Conservation (phyloP, 495 filamentous ascomycete species). For the Aspergillus biplanus region DNA sequence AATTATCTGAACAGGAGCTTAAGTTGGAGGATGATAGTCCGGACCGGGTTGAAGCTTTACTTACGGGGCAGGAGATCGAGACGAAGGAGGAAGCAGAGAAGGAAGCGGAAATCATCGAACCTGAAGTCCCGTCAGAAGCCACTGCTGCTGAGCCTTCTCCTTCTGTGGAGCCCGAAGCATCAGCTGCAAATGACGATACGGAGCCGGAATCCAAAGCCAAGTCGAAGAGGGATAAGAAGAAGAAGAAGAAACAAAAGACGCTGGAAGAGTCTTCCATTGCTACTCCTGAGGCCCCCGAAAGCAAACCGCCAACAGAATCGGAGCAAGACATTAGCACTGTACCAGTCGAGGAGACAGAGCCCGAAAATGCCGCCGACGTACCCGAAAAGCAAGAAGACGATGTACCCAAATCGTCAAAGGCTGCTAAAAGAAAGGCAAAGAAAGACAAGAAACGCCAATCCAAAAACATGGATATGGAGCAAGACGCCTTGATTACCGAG, state of each 20-base stretch:
- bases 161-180: constrained; percentile 18
- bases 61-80: neutral
- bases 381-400: constrained; percentile 32
- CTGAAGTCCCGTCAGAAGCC: constrained; percentile 5
- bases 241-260: constrained; percentile 49
- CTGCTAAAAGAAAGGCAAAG: constrained; percentile 47
- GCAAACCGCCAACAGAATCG: constrained; percentile 13
- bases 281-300: constrained; percentile 16
- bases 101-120: neutral
- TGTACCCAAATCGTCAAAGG: constrained; percentile 37
- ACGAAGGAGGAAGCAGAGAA: constrained; percentile 5
- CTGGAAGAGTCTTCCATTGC: constrained; percentile 26
- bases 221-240: constrained; percentile 41
- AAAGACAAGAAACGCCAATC: constrained; percentile 52
- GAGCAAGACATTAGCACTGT: constrained; percentile 8
- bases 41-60: neutral
- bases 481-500: constrained; percentile 11
- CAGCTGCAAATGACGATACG: constrained; percentile 17
- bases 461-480: constrained; percentile 30
- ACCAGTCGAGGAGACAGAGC: constrained; percentile 21
- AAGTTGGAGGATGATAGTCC: neutral
- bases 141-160: neutral
- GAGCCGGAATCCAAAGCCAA: constrained; percentile 17
- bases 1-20: neutral
- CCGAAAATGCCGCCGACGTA: constrained; percentile 19